phyloP scores from a whole-genome alignment of 2,329 filamentous ascomycete species.

The Nigrospora oryzae region DNA sequence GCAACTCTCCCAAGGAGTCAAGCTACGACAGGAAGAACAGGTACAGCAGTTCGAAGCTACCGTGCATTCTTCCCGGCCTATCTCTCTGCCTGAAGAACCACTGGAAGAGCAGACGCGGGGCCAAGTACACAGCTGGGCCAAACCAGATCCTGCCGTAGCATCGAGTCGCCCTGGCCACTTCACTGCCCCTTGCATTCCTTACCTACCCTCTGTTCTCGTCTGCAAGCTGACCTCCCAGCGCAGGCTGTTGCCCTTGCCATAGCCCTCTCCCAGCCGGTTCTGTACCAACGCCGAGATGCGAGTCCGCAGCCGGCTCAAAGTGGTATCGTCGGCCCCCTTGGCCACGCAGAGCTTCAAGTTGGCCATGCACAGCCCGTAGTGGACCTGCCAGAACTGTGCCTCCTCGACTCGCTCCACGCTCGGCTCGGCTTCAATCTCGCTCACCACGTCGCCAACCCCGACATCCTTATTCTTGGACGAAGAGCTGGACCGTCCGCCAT shows the following conservation, averaged over 20 bases:
- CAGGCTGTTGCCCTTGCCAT: conserved; percentile 68
- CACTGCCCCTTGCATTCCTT: not conserved
- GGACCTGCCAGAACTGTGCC: conserved; percentile 96
- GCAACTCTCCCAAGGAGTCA: too few species aligned
- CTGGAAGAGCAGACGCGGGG: too few species aligned
- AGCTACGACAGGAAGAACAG: too few species aligned
- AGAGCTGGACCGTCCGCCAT: conserved; percentile 33
- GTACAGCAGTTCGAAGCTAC: too few species aligned
- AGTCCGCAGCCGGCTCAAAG: conserved; percentile 64
- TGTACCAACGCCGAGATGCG: conserved; percentile 72
- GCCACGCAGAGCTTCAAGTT: conserved; percentile 74
- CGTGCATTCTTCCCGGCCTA: too few species aligned
- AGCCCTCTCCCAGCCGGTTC: conserved; percentile 79
- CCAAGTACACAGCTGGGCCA: too few species aligned
- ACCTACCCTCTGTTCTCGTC: conserved; percentile 37
- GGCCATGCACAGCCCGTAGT: conserved; percentile 94
- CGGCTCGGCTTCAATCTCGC: conserved; percentile 76
- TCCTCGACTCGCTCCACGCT: conserved; percentile 73
- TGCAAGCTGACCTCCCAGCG: conserved; percentile 93
- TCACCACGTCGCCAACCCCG: conserved; percentile 65
- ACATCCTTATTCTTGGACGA: conserved; percentile 25
- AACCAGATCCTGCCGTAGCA: too few species aligned
- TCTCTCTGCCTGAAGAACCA: too few species aligned
- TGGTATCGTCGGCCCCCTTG: conserved; percentile 58
- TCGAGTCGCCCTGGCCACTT: not conserved